phyloP scores from a whole-genome alignment of 331 rosid species.

The Erythrophleum ivorense region DNA sequence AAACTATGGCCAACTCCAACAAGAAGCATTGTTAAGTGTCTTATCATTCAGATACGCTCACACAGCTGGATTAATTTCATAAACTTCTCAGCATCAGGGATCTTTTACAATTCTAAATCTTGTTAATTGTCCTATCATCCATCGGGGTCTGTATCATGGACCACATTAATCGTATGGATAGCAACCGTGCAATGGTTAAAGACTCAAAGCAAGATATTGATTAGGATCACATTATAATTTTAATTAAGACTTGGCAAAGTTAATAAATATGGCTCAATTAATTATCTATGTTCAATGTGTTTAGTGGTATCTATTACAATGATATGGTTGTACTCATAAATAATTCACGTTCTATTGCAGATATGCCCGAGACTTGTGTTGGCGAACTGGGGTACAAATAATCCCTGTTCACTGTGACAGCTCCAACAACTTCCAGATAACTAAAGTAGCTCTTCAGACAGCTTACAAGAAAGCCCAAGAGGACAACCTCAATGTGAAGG shows the following conservation, averaged over 20 bases:
- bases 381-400: slow-evolving; percentile 2
- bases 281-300: not conserved
- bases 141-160: not conserved
- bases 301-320: not conserved
- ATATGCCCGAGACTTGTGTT: slow-evolving; percentile 6
- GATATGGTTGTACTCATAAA: not conserved
- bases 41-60: no score
- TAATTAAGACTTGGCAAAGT: not conserved
- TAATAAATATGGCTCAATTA: not conserved
- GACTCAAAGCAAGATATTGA: not conserved
- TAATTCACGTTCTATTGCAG: not conserved
- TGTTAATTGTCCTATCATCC: no score
- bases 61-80: no score
- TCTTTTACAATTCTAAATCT: no score
- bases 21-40: no score
- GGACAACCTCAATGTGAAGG: not conserved
- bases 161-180: not conserved
- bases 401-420: not conserved
- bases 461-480: not conserved
- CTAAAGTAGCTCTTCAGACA: not conserved
- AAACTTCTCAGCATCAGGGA: no score
- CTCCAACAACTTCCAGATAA: slow-evolving; percentile 1
- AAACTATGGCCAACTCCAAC: not conserved
- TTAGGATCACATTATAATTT: not conserved
- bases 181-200: not conserved